Evolutionary conservation across 2,329 filamentous ascomycete species (phyloP).

Genomic region (Cercospora sp.): DNA sequence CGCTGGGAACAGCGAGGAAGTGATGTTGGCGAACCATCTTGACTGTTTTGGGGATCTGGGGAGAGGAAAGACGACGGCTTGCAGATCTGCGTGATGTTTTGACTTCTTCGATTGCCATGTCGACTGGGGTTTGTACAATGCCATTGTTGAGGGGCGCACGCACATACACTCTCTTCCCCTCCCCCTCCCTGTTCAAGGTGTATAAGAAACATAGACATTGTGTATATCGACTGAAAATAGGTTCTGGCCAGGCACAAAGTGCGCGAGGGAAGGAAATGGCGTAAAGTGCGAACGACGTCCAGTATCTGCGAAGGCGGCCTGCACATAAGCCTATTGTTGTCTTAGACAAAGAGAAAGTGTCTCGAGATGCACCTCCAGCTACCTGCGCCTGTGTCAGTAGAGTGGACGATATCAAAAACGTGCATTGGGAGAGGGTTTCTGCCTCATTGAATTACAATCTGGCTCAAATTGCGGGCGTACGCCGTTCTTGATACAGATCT

Average conservation of each 20-base stretch:
- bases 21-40: background rate
- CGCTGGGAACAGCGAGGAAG: background rate
- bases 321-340: background rate
- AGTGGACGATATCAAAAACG: background rate
- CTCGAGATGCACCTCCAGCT: background rate
- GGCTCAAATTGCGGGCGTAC: background rate
- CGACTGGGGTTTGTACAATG: background rate
- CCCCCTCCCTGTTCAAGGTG: background rate
- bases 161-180: too few relatives aligned
- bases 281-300: background rate
- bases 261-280: background rate
- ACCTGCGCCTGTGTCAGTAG: background rate
- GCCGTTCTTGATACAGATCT: background rate
- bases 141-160: background rate
- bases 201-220: background rate
- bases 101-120: background rate
- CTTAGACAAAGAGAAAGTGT: background rate
- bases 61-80: background rate
- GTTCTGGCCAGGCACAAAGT: background rate
- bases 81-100: background rate
- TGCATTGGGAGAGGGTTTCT: background rate
- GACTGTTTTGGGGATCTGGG: background rate
- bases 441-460: background rate
- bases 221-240: background rate
- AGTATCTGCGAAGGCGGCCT: background rate